These are phyloP conservation scores for Gossypium aridum DNA, from an alignment of 441 rosid genomes.

Conservation along the genomic window DNA sequence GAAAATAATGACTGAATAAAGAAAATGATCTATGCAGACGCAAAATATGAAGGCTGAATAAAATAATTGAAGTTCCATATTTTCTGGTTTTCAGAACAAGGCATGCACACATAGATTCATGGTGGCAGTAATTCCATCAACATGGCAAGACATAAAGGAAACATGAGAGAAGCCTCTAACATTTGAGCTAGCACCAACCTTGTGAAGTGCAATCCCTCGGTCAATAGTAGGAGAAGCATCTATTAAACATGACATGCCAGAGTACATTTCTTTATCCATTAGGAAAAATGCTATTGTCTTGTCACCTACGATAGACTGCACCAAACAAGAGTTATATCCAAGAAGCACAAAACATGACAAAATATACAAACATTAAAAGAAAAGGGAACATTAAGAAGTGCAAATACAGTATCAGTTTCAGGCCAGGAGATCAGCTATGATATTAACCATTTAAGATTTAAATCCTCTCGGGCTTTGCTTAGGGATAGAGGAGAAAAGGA, in stretches of 20 bases:
- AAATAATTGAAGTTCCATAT: background rate
- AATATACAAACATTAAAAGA: background rate
- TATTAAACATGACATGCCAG: conserved; percentile 67
- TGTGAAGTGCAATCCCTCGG: conserved; percentile 79
- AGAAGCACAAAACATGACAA: conserved; percentile 2
- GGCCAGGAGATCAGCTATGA: background rate
- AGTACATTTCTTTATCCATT: conserved; percentile 78
- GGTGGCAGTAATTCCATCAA: conserved; percentile 6
- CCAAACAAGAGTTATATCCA: conserved; percentile 12
- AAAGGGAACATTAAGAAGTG: background rate
- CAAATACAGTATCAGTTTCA: background rate
- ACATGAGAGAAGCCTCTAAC: conserved; percentile 4
- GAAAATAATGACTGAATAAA: background rate
- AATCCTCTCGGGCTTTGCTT: background rate
- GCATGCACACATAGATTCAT: conserved; percentile 1
- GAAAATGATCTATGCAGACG: background rate
- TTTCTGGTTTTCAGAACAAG: background rate
- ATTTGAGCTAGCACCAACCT: conserved; percentile 36
- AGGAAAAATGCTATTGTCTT: conserved; percentile 65
- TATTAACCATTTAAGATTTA: background rate
- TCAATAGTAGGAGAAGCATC: conserved; percentile 53
- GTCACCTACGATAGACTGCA: conserved; percentile 83
- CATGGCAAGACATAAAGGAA: conserved; percentile 10
- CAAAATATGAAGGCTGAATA: conserved; percentile 8
- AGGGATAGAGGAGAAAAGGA: background rate